Conservation (phyloP, 2,329 filamentous ascomycete genomes). For the Ceratocystis cacaofunesta region DNA sequence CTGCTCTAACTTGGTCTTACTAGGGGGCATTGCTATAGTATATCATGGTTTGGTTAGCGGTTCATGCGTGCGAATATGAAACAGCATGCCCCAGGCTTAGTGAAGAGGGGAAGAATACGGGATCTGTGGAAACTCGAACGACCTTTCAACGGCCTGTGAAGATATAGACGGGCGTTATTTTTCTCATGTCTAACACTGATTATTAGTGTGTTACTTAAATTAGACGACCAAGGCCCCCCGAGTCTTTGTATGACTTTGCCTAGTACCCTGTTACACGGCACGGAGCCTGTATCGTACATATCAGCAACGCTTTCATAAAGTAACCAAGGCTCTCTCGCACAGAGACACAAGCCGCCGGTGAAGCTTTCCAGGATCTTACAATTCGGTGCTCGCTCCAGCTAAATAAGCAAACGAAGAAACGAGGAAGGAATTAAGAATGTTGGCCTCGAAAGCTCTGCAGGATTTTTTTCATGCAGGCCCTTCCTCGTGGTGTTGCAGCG, state of each 20-base stretch:
- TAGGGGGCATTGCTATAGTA: background rate
- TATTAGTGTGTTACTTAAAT: background rate
- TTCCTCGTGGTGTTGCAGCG: background rate
- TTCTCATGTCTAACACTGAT: background rate
- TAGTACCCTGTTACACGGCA: background rate
- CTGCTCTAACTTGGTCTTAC: background rate
- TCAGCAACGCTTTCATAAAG: too few species aligned
- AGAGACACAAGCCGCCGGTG: background rate
- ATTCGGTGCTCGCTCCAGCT: background rate
- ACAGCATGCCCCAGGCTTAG: background rate
- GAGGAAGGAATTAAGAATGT: background rate
- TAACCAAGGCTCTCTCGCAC: background rate
- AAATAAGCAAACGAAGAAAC: background rate
- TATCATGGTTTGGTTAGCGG: background rate
- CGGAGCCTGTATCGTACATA: background rate
- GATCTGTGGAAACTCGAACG: background rate
- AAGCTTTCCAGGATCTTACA: too few species aligned
- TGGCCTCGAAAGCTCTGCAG: background rate
- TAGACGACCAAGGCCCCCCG: background rate
- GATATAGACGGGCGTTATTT: background rate
- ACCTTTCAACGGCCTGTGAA: too few species aligned
- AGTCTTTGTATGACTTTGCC: background rate
- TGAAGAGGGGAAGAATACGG: background rate
- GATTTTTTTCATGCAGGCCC: background rate
- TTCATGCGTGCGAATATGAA: constrained; percentile 1